Evolutionary conservation across 148 eudicot species (phyloP).

Genomic region (Gaultheria prostrata): DNA sequence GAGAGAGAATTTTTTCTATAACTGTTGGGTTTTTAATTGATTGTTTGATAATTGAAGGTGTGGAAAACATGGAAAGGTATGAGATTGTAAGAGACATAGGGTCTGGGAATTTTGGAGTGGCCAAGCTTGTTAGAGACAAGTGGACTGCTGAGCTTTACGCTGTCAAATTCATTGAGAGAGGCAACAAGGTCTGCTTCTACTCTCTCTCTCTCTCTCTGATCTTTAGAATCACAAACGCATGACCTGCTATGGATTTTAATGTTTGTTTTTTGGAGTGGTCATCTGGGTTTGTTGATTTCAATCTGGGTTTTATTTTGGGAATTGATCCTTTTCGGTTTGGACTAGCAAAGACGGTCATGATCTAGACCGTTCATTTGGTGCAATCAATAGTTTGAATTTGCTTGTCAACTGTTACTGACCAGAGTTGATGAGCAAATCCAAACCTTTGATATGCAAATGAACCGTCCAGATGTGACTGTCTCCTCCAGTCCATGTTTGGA

Average conservation of each 20-base stretch:
- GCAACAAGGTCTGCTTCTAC: slow-evolving; percentile 51
- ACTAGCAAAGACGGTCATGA: too few species aligned
- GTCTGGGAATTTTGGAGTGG: slow-evolving; percentile 82
- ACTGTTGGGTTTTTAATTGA: neutral
- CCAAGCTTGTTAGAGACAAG: slow-evolving; percentile 76
- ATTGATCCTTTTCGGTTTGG: too few species aligned
- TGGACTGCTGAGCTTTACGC: slow-evolving; percentile 57
- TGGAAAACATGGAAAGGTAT: slow-evolving; percentile 54
- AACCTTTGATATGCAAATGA: too few species aligned
- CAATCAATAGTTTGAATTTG: too few species aligned
- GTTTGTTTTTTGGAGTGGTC: neutral
- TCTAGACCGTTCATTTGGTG: too few species aligned
- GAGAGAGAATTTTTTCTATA: neutral
- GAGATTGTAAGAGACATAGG: slow-evolving; percentile 70
- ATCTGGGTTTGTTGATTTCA: neutral
- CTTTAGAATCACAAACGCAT: neutral
- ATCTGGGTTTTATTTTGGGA: neutral
- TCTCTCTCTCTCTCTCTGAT: neutral
- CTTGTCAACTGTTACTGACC: too few species aligned
- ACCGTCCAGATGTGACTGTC: too few species aligned
- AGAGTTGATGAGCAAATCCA: too few species aligned
- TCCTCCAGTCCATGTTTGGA: too few species aligned
- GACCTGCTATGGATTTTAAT: neutral
- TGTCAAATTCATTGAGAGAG: slow-evolving; percentile 79
- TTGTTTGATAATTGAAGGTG: neutral